phyloP scores from a whole-genome alignment of 2,329 filamentous ascomycete species.

The Trichoderma polysporum region DNA sequence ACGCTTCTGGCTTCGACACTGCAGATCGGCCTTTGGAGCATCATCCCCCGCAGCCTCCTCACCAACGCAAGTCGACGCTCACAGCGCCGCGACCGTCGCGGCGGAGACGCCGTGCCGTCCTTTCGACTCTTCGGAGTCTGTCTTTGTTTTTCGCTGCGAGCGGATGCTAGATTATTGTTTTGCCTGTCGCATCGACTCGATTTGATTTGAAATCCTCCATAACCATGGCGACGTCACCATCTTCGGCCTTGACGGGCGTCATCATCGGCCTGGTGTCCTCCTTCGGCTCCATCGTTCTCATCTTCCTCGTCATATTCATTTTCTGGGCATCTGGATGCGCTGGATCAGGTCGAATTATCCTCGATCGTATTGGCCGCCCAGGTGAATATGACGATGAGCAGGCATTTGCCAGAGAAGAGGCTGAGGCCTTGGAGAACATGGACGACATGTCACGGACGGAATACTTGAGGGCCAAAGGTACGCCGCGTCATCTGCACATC shows the following conservation, averaged over 20 bases:
- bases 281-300: slow-evolving; percentile 84
- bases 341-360: slow-evolving; percentile 79
- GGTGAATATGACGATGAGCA: slow-evolving; percentile 99
- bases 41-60: slow-evolving; percentile 9
- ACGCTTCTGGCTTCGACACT: neutral
- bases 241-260: slow-evolving; percentile 67
- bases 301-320: slow-evolving; percentile 85
- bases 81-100: slow-evolving; percentile 18
- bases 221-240: slow-evolving; percentile 37
- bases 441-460: slow-evolving; percentile 88
- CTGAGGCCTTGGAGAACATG: slow-evolving; percentile 92
- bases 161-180: slow-evolving; percentile 9
- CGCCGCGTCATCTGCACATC: slow-evolving; percentile 26
- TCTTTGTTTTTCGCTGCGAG: slow-evolving; percentile 12
- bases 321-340: slow-evolving; percentile 74
- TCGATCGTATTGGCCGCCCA: slow-evolving; percentile 88
- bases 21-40: slow-evolving; percentile 6
- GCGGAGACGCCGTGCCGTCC: slow-evolving; percentile 21
- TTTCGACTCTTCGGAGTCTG: slow-evolving; percentile 10
- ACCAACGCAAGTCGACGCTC: slow-evolving; percentile 6
- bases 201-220: slow-evolving; percentile 18
- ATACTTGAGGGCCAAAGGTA: slow-evolving; percentile 94
- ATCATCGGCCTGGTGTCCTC: slow-evolving; percentile 93
- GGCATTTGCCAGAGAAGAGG: slow-evolving; percentile 89
- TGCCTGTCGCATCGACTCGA: neutral